phyloP scores from a whole-genome alignment of 305 asterid species.

The Fraxinus xanthoxyloides region DNA sequence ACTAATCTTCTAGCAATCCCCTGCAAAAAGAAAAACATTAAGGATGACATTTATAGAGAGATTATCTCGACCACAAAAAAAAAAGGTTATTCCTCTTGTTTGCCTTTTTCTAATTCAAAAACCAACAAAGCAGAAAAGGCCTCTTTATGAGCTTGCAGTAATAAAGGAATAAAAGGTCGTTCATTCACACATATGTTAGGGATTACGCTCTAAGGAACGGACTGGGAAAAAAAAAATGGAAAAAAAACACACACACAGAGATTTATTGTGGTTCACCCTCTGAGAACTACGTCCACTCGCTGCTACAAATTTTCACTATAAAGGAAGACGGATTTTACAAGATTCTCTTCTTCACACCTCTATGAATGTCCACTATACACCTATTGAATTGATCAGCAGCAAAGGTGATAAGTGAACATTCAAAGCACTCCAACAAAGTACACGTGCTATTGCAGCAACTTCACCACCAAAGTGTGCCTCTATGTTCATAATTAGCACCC shows the following conservation, averaged over 20 bases:
- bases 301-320: not conserved
- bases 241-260: not conserved
- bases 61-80: not conserved
- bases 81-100: not conserved
- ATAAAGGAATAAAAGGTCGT: not conserved
- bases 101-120: not conserved
- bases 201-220: not conserved
- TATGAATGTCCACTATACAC: not conserved
- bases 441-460: not conserved
- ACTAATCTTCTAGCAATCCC: constrained; percentile 81
- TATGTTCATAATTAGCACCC: not conserved
- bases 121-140: not conserved
- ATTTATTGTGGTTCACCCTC: not conserved
- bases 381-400: not conserved
- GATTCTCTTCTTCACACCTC: not conserved
- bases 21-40: constrained; percentile 33
- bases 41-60: not conserved
- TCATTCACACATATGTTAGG: not conserved
- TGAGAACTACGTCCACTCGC: not conserved
- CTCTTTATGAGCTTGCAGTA: not conserved
- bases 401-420: not conserved
- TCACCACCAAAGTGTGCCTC: not conserved
- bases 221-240: not conserved
- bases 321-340: not conserved
- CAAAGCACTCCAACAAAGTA: not conserved